These are phyloP conservation scores for Diplotaxis tenuifolia DNA, from an alignment of 345 rosid species.

Conservation along the genomic window DNA sequence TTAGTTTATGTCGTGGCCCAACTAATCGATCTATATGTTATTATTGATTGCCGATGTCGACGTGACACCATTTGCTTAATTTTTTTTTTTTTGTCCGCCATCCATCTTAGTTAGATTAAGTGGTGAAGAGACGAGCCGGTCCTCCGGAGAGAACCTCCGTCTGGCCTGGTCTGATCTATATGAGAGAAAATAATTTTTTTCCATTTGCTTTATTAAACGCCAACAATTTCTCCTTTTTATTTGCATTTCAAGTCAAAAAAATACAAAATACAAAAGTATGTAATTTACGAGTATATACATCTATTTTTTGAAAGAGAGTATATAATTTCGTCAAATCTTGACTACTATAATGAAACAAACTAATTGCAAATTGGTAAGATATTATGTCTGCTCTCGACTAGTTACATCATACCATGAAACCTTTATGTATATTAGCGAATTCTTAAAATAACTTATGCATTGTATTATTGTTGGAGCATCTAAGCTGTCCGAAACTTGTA, in stretches of 20 bases:
- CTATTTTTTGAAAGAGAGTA: no score
- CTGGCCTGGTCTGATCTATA: no score
- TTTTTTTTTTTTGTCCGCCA: no score
- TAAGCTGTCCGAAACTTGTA: background rate
- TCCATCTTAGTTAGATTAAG: no score
- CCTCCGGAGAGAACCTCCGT: no score
- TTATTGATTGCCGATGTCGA: constrained; percentile 9
- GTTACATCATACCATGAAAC: background rate
- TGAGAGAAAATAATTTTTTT: no score
- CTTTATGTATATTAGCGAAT: background rate
- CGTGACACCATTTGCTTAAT: constrained; percentile 24
- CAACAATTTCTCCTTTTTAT: background rate
- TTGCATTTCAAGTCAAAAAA: background rate
- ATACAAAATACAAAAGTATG: background rate
- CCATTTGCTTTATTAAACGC: background rate
- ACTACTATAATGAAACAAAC: background rate
- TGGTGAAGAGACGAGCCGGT: no score
- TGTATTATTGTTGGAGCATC: background rate
- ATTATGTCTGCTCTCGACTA: background rate
- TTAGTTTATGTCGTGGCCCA: constrained; percentile 16
- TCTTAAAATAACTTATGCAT: background rate
- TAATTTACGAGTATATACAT: background rate
- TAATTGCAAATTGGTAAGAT: background rate
- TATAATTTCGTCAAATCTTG: no score
- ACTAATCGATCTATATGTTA: background rate